phyloP scores from a whole-genome alignment of 1,284 basidiomycete species.

The Sanghuangporus sanghuang region DNA sequence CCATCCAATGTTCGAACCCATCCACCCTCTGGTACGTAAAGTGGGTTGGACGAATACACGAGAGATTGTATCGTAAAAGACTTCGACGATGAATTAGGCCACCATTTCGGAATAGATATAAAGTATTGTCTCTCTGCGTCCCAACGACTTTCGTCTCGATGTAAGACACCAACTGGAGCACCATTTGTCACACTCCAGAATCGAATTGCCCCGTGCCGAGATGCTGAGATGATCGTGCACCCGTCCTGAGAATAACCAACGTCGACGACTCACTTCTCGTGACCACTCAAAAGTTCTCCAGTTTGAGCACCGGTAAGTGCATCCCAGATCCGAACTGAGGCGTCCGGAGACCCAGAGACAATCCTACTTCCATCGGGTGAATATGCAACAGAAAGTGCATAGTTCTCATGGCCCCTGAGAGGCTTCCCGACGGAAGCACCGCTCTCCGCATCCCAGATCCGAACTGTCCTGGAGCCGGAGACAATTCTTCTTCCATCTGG shows the following conservation, averaged over 20 bases:
- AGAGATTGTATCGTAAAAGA: neutral
- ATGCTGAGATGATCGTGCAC: slow-evolving; percentile 24
- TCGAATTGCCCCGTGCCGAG: slow-evolving; percentile 79
- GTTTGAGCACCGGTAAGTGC: neutral
- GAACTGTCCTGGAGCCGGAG: slow-evolving; percentile 3
- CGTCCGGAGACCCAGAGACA: slow-evolving; percentile 14
- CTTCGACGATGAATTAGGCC: neutral
- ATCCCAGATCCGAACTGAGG: slow-evolving; percentile 17
- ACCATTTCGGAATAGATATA: neutral
- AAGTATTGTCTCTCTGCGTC: neutral
- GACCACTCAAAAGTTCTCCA: neutral
- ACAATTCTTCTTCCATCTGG: neutral
- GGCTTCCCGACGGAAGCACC: neutral
- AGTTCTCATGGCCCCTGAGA: too few species aligned
- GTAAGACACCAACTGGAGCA: neutral
- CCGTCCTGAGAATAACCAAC: neutral
- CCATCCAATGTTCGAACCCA: neutral
- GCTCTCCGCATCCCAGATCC: slow-evolving; percentile 6
- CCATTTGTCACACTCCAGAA: slow-evolving; percentile 93
- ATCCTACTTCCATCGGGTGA: slow-evolving; percentile 15
- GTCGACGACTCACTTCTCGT: neutral
- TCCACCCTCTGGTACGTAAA: neutral
- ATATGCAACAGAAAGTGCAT: too few species aligned
- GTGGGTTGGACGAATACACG: neutral
- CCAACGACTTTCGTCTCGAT: neutral